These are phyloP conservation scores for Aspergillus indologenus DNA, from an alignment of 495 filamentous ascomycete species.

Conservation along the genomic window DNA sequence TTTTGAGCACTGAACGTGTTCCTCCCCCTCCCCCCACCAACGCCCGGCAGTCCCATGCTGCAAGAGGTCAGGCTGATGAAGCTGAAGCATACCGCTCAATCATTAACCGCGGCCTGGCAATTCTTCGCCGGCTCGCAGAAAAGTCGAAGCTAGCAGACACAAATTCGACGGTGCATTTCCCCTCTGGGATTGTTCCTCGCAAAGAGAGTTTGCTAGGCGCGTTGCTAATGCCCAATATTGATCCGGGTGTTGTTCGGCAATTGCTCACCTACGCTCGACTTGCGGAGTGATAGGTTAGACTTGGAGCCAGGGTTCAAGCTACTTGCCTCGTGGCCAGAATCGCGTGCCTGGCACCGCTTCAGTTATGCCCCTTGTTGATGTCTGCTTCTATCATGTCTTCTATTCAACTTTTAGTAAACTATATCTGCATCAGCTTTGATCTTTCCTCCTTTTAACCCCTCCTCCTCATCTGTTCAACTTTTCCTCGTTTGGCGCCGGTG, in stretches of 20 bases:
- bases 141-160: conserved; percentile 64
- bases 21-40: conserved; percentile 33
- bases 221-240: conserved; percentile 59
- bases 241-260: conserved; percentile 63
- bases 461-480: conserved; percentile 16
- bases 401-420: conserved; percentile 22
- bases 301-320: conserved; percentile 23
- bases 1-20: conserved; percentile 61
- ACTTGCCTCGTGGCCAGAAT: too few relatives aligned
- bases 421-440: conserved; percentile 7
- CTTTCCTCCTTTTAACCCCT: background rate
- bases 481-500: conserved; percentile 27
- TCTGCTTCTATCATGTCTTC: conserved; percentile 32
- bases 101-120: conserved; percentile 64
- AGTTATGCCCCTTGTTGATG: conserved; percentile 24
- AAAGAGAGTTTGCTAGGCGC: conserved; percentile 69
- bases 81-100: conserved; percentile 53
- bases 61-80: conserved; percentile 42
- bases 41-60: conserved; percentile 30
- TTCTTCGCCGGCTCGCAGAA: conserved; percentile 67
- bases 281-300: conserved; percentile 37
- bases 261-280: conserved; percentile 68
- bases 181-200: conserved; percentile 62
- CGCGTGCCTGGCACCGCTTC: conserved; percentile 13
- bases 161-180: conserved; percentile 44